These are phyloP conservation scores for Hanseniaspora mollemarum DNA, from an alignment of 805 yeast species.

Conservation along the genomic window DNA sequence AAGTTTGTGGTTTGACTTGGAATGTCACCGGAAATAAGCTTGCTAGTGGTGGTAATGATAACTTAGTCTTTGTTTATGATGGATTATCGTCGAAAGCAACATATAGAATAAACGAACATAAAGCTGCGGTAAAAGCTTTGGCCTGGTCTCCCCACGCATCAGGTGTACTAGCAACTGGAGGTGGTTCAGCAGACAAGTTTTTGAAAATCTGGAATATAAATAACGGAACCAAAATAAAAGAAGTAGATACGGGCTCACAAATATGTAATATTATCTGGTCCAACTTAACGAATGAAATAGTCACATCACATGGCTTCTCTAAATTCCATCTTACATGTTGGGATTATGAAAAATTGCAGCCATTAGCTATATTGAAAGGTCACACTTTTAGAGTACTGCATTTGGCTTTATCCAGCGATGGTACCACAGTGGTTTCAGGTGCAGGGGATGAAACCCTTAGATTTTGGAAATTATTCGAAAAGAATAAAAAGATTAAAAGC, in stretches of 20 bases:
- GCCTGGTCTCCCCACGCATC: constrained; percentile 98
- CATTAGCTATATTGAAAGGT: constrained; percentile 84
- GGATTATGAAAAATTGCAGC: constrained; percentile 87
- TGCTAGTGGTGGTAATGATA: constrained; percentile 95
- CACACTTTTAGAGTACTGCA: constrained; percentile 88
- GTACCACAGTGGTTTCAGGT: constrained; percentile 92
- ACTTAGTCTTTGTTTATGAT: constrained; percentile 75
- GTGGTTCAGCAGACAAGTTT: constrained; percentile 88
- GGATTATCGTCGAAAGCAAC: constrained; percentile 57
- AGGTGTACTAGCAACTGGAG: constrained; percentile 88
- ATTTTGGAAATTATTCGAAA: constrained; percentile 91
- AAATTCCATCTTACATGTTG: constrained; percentile 83
- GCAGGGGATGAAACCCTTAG: constrained; percentile 96
- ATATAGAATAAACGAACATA: constrained; percentile 66
- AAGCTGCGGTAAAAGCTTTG: constrained; percentile 91
- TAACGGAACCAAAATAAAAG: constrained; percentile 60
- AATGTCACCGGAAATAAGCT: constrained; percentile 79
- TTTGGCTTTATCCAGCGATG: constrained; percentile 85
- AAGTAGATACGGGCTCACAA: constrained; percentile 91
- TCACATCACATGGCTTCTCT: constrained; percentile 89
- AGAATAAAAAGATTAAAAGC: constrained; percentile 47
- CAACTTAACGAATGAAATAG: constrained; percentile 78
- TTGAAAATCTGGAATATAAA: constrained; percentile 87
- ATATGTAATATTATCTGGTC: constrained; percentile 94
- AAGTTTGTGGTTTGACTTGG: constrained; percentile 95